Conservation (phyloP, 2,329 filamentous ascomycete genomes). For the Rosellinia necatrix region DNA sequence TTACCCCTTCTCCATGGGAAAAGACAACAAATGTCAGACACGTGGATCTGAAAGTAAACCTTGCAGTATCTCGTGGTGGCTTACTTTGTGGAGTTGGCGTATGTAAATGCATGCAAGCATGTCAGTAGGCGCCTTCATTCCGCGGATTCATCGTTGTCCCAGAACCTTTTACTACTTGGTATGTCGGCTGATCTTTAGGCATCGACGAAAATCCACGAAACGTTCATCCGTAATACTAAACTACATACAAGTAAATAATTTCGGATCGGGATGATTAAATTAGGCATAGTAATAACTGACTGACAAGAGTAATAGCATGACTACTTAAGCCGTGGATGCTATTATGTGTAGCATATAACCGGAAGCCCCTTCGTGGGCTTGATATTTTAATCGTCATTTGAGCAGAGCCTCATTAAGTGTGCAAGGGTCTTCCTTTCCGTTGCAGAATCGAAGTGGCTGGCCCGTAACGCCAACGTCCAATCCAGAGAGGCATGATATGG, state of each 20-base stretch:
- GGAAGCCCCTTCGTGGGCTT: not conserved
- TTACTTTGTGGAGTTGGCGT: not conserved
- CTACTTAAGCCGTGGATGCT: too few relatives aligned
- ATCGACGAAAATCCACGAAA: not conserved
- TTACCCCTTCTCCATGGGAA: not conserved
- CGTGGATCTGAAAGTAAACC: not conserved
- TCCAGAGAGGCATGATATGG: not conserved
- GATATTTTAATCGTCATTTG: too few relatives aligned
- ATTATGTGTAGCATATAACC: not conserved
- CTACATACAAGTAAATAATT: too few relatives aligned
- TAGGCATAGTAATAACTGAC: too few relatives aligned
- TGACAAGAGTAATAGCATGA: too few relatives aligned
- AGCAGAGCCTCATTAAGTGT: constrained; percentile 8
- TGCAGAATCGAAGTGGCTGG: not conserved
- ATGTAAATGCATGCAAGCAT: not conserved
- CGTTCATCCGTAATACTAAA: not conserved
- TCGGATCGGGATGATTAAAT: too few relatives aligned
- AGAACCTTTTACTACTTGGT: not conserved
- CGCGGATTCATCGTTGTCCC: not conserved
- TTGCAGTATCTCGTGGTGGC: not conserved
- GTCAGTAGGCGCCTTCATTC: not conserved
- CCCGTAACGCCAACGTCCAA: not conserved
- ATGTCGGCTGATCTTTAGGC: not conserved
- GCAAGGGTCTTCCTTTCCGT: not conserved
- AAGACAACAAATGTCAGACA: not conserved